Base-by-base conservation (phyloP, 495 filamentous ascomycete genomes). In the Cairneyella variabilis region DNA sequence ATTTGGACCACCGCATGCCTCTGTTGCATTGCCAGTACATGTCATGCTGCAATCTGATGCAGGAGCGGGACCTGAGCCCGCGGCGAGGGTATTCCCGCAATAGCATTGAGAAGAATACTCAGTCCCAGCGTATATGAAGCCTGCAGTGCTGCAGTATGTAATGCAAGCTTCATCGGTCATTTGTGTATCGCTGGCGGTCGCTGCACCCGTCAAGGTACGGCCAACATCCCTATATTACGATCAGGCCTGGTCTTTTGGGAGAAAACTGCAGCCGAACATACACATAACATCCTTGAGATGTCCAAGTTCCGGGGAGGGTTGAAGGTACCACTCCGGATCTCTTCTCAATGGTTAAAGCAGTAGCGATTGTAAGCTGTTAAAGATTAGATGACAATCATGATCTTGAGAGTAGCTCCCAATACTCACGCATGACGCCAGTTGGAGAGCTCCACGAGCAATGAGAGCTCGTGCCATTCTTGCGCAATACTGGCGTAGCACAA, bases 81-180 rank as follows among this genome's bases (percentile, higher is more conserved):
- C 25, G 16, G 47, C 34, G 26, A 56, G 18, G 10, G 17, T 22
- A 44, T 56, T 41, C 2, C 53, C 53, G 34, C 53, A 56, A 34
- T 63, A 61, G 38, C 58, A 23, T 34, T 34, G 3, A 6, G 41
- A 21, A 1, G 51, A 53, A 46, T 70, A 69, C 48, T 74, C 70
- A 50, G 68, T 62, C 40, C 71, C 72, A 22, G 70, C 70, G 27
- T 66, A 62, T n/a, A 49, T 46, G 49, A 67, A 73, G 5, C 68
- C 66, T 34, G 57, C 44, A 1, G 60, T 49, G 22, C 56, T 28
- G 55, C 73, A 76, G 44, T 57, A 62, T 26, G 62, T 56, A 23
- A 68, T 60, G 54, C 73, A 76, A n/a, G 16, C 48, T 37, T 72
- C 69, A 36, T 66, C 60, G 0, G 70, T 73, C 70, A 75, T 73